phyloP scores from a whole-genome alignment of 2,329 filamentous ascomycete genomes.

The Calcarisporium arbuscula region DNA sequence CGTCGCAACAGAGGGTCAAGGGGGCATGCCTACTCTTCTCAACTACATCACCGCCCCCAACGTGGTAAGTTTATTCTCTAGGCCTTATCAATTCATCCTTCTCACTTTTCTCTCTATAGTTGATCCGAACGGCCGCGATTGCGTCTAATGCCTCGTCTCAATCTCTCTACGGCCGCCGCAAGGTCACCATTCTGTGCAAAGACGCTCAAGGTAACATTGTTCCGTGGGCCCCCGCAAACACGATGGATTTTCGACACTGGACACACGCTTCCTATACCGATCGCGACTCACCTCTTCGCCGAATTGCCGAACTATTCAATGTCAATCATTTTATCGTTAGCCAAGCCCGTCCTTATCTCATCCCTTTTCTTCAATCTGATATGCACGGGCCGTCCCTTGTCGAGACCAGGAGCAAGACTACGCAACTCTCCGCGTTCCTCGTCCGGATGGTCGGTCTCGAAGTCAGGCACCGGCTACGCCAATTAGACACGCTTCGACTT shows the following conservation, averaged over 20 bases:
- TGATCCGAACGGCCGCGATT: conserved; percentile 75
- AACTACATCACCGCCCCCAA: conserved; percentile 93
- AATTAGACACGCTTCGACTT: conserved; percentile 71
- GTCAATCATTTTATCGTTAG: conserved; percentile 94
- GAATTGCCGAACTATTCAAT: conserved; percentile 79
- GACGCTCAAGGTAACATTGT: conserved; percentile 65
- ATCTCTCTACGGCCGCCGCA: conserved; percentile 58
- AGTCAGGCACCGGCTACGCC: conserved; percentile 71
- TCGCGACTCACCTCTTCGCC: conserved; percentile 57
- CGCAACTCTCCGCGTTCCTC: conserved; percentile 50
- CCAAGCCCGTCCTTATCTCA: conserved; percentile 83
- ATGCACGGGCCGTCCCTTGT: conserved; percentile 67
- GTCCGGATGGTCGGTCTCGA: conserved; percentile 68
- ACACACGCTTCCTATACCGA: conserved; percentile 59
- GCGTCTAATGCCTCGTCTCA: conserved; percentile 65
- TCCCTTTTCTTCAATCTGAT: conserved; percentile 77
- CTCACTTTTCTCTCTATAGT: conserved; percentile 31
- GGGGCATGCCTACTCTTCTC: conserved; percentile 74
- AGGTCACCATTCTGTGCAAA: conserved; percentile 67
- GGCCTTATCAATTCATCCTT: background rate
- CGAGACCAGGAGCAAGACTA: conserved; percentile 52
- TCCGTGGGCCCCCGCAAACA: conserved; percentile 63
- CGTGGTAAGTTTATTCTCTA: conserved; percentile 56
- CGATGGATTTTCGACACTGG: conserved; percentile 60
- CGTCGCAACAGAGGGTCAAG: conserved; percentile 67